Evolutionary conservation across 169 alveolate species (phyloP).

Genomic region (Plasmodium billcollinsi): DNA sequence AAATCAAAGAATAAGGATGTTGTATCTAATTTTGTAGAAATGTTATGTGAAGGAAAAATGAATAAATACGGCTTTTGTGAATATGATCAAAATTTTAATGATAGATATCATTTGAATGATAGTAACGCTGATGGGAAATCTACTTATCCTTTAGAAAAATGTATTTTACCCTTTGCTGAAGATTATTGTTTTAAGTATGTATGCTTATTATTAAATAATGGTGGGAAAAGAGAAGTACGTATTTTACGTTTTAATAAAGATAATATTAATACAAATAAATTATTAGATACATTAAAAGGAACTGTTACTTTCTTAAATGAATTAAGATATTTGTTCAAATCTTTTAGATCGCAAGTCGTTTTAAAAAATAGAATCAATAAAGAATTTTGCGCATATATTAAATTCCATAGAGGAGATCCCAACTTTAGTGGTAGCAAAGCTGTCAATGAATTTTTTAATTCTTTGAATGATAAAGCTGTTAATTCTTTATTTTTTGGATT

Average conservation of each 20-base stretch:
- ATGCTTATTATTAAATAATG: constrained; percentile 31
- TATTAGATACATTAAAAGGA: constrained; percentile 67
- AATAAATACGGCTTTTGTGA: constrained; percentile 73
- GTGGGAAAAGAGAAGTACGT: constrained; percentile 52
- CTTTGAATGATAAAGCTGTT: constrained; percentile 62
- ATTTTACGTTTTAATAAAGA: constrained; percentile 64
- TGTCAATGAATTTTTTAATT: constrained; percentile 69
- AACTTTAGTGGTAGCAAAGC: constrained; percentile 75
- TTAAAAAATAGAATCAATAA: constrained; percentile 54
- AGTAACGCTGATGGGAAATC: constrained; percentile 39
- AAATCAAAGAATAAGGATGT: constrained; percentile 31
- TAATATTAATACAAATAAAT: constrained; percentile 57
- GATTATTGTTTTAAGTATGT: constrained; percentile 43
- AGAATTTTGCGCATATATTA: constrained; percentile 69
- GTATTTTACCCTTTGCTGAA: constrained; percentile 55
- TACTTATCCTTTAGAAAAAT: constrained; percentile 29
- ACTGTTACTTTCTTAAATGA: constrained; percentile 66
- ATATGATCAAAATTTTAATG: constrained; percentile 72
- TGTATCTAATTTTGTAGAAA: constrained; percentile 68
- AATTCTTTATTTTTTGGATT: constrained; percentile 50
- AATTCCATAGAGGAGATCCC: constrained; percentile 66
- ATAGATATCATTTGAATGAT: constrained; percentile 53
- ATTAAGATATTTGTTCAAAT: constrained; percentile 46
- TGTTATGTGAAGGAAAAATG: constrained; percentile 69
- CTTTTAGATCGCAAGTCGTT: constrained; percentile 63